Evolutionary conservation across 164 flowering plant species (phyloP).

Genomic region (Vitis cinerea): DNA sequence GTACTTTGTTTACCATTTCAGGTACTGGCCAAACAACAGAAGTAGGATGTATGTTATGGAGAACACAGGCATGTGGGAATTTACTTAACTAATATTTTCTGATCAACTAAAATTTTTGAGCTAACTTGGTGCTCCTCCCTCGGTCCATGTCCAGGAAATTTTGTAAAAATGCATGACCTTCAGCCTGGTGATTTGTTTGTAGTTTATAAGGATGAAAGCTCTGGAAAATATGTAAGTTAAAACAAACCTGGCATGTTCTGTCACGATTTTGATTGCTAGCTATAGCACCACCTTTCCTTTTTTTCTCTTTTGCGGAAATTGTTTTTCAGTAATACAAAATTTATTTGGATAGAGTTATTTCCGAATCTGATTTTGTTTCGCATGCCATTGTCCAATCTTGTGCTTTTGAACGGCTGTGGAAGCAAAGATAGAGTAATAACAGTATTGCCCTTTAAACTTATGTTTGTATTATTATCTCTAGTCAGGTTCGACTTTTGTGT

Average conservation of each 20-base stretch:
- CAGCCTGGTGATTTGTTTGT: conserved; percentile 30
- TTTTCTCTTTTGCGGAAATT: neutral
- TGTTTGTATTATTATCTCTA: no score
- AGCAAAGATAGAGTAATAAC: no score
- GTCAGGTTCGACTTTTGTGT: no score
- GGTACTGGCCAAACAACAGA: conserved; percentile 45
- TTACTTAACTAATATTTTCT: neutral
- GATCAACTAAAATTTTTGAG: neutral
- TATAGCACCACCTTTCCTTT: neutral
- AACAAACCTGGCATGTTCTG: no score
- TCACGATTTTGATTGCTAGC: neutral
- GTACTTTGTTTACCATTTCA: conserved; percentile 9
- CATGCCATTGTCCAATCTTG: no score
- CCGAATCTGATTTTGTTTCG: no score
- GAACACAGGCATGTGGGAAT: conserved; percentile 31
- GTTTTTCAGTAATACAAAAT: no score
- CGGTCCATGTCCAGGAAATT: conserved; percentile 26
- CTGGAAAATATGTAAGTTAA: conserved; percentile 35
- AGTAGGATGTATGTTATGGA: conserved; percentile 44
- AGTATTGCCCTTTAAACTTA: no score
- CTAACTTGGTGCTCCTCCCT: neutral
- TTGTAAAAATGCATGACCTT: conserved; percentile 29
- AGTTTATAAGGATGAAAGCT: conserved; percentile 28
- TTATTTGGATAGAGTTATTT: no score
- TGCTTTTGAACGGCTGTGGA: no score